phyloP scores from a whole-genome alignment of 495 filamentous ascomycete genomes.

The Aspergillus affinis region DNA sequence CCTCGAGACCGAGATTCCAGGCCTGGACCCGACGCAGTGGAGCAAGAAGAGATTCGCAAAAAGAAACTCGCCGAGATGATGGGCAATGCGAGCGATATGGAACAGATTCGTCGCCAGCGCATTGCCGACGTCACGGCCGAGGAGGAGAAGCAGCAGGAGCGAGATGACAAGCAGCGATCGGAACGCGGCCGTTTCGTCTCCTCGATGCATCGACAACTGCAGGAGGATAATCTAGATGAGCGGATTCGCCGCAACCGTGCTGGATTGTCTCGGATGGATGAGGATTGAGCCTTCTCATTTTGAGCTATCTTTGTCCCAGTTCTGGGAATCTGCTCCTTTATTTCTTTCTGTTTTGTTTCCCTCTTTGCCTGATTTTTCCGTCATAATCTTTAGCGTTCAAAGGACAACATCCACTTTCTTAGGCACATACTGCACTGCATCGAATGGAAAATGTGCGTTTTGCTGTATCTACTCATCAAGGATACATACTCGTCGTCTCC shows the following conservation, averaged over 20 bases:
- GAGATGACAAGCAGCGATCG: constrained; percentile 54
- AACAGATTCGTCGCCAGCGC: constrained; percentile 69
- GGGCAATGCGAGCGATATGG: constrained; percentile 74
- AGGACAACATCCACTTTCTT: neutral
- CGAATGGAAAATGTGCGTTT: neutral
- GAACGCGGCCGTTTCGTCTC: constrained; percentile 43
- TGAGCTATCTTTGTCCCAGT: constrained; percentile 4
- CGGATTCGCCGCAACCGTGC: constrained; percentile 42
- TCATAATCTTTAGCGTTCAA: neutral
- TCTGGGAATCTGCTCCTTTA: neutral
- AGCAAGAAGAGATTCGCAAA: constrained; percentile 43
- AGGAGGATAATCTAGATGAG: constrained; percentile 45
- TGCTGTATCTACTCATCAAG: neutral
- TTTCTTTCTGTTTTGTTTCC: too few relatives aligned
- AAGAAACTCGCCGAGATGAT: constrained; percentile 85
- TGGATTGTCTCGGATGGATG: constrained; percentile 37
- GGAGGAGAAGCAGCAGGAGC: constrained; percentile 63
- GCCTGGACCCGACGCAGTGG: constrained; percentile 8
- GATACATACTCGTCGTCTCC: too few relatives aligned
- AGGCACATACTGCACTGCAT: too few relatives aligned
- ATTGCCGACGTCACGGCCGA: constrained; percentile 64
- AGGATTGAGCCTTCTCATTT: constrained; percentile 22
- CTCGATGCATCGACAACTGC: constrained; percentile 38
- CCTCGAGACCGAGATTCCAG: constrained; percentile 22
- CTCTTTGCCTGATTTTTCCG: neutral